Evolutionary conservation across 129 eudicot species (phyloP).

Genomic region (Tagetes patula): DNA sequence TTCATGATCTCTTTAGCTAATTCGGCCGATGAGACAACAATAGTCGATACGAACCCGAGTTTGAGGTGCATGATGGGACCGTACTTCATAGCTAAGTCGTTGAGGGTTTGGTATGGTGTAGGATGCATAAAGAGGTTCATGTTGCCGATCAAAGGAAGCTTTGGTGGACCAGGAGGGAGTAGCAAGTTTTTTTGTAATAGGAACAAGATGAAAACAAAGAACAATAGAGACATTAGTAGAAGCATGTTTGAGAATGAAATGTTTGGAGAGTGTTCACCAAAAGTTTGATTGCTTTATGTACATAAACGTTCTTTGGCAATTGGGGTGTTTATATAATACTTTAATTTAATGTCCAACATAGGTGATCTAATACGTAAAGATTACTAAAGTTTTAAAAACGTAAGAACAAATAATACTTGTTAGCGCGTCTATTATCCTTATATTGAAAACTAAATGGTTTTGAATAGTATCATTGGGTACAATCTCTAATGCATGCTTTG

Average conservation of each 20-base stretch:
- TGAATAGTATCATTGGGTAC: too few species aligned
- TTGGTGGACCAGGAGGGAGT: too few species aligned
- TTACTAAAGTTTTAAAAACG: too few species aligned
- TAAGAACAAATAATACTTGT: too few species aligned
- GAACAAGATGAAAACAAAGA: conserved; percentile 7
- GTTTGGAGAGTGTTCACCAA: neutral
- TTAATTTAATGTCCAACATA: too few species aligned
- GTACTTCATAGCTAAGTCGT: neutral
- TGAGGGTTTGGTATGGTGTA: conserved; percentile 9
- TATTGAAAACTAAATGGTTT: too few species aligned
- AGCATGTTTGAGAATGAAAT: conserved; percentile 19
- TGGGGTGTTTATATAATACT: too few species aligned
- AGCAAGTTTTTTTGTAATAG: neutral
- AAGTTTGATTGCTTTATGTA: too few species aligned
- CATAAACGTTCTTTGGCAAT: too few species aligned
- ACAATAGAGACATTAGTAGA: conserved; percentile 9
- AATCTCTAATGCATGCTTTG: too few species aligned
- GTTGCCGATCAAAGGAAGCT: conserved; percentile 7
- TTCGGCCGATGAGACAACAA: conserved; percentile 26
- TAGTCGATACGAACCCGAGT: conserved; percentile 21
- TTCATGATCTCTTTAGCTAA: conserved; percentile 22
- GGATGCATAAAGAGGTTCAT: conserved; percentile 11
- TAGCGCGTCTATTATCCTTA: too few species aligned
- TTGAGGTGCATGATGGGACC: conserved; percentile 9
- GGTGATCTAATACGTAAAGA: too few species aligned